Evolutionary conservation across 2,329 filamentous ascomycete species (phyloP), one percentile per base, ranked within the genome.

Genomic region (Clathrospora elynae): DNA sequence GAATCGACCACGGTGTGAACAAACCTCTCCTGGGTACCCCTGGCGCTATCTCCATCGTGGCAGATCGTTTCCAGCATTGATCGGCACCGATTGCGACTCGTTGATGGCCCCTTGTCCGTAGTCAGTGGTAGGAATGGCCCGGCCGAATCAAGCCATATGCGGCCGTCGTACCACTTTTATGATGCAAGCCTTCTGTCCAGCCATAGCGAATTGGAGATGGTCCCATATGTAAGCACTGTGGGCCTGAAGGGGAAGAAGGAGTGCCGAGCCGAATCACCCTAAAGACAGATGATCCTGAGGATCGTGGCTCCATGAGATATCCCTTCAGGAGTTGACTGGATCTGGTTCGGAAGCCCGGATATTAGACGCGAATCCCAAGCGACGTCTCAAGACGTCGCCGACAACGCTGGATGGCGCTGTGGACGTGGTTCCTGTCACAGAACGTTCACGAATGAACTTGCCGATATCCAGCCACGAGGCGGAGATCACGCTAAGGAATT

Each of bases 91-190:
- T 65, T 61, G 39, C 35, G 29, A 44, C 46, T 31, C 47, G 43
- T 47, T 44, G 49, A 51, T 46, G 51, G 45, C 49, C 42, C 37
- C 42, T 35, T 18, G 24, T 38, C 47, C 35, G 44, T 43, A 37
- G 26, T 52, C 42, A 62, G 48, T 64, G 59, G 59, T 64, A 59
- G 59, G 63, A 62, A 61, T 52, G 37, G 39, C 37, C 47, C 55
- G 58, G 59, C 46, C 59, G 48, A 58, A 61, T 57, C 44, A 55
- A 49, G 47, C 47, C 46, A 36, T 51, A 51, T 60, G 56, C 50
- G 40, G 41, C 36, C 46, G 30, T 67, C 58, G 57, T 64, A 68
- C 57, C 61, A 67, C 51, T 45, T 49, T 40, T 31, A 25, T 34
- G 18, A 37, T 47, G 42, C 37, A 52, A 46, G 46, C 35, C 20